Conservation (phyloP, 208 protist species). For the Chromosphaera perkinsii region DNA sequence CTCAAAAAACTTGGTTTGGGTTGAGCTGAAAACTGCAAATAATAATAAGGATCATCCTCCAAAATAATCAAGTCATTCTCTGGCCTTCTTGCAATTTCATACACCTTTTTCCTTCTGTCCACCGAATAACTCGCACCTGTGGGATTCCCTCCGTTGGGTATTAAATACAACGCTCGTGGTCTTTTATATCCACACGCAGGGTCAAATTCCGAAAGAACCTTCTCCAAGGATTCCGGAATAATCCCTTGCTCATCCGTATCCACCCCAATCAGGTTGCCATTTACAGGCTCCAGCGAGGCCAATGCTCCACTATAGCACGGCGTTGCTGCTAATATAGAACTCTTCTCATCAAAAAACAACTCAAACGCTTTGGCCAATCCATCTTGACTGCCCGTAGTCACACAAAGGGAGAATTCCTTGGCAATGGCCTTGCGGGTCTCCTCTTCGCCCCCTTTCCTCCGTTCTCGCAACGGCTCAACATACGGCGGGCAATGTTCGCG, state of each 20-base stretch:
- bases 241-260: conserved; percentile 27
- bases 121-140: conserved; percentile 48
- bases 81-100: conserved; percentile 35
- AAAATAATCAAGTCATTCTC: conserved; percentile 60
- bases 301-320: conserved; percentile 2
- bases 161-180: conserved; percentile 52
- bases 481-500: background rate
- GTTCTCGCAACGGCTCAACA: background rate
- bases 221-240: conserved; percentile 34
- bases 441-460: background rate
- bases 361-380: conserved; percentile 34
- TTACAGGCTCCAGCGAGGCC: background rate
- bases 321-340: background rate
- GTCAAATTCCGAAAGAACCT: conserved; percentile 10
- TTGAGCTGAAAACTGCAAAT: conserved; percentile 41
- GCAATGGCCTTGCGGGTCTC: background rate
- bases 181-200: background rate
- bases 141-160: conserved; percentile 66
- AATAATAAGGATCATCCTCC: conserved; percentile 74
- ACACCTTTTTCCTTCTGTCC: conserved; percentile 47
- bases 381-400: conserved; percentile 57
- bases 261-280: background rate
- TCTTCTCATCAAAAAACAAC: conserved; percentile 26
- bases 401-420: conserved; percentile 22
- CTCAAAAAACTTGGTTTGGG: conserved; percentile 51